These are phyloP conservation scores for Rhytidhysteron rufulum DNA, from an alignment of 2,329 filamentous ascomycete genomes.

Conservation along the genomic window DNA sequence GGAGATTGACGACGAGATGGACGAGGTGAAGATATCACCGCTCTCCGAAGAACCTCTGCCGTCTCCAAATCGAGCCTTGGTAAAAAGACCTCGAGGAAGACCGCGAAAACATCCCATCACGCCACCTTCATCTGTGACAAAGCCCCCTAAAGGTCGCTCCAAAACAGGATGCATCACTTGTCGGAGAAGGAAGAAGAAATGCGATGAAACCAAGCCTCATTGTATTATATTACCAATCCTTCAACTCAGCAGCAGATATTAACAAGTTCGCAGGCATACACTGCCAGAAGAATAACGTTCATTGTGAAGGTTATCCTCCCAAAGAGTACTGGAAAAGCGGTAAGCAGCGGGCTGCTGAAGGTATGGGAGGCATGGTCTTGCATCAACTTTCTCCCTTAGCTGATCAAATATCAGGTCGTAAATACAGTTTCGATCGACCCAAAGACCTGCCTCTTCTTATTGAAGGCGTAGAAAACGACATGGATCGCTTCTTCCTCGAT, in stretches of 20 bases:
- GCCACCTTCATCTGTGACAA: constrained; percentile 57
- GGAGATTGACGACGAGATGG: constrained; percentile 46
- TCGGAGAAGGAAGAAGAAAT: constrained; percentile 59
- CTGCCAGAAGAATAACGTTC: constrained; percentile 88
- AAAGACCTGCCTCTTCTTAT: constrained; percentile 60
- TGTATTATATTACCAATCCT: constrained; percentile 28
- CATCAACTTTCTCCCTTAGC: no score
- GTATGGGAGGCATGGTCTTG: constrained; percentile 30
- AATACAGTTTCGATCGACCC: constrained; percentile 33
- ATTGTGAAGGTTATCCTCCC: constrained; percentile 85
- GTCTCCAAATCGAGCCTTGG: constrained; percentile 33
- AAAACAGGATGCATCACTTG: constrained; percentile 59
- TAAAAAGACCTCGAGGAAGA: constrained; percentile 59
- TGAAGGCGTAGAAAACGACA: constrained; percentile 72
- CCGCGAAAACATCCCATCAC: constrained; percentile 75
- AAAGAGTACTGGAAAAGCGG: constrained; percentile 86
- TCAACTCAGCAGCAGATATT: constrained; percentile 3
- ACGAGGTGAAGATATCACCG: constrained; percentile 33
- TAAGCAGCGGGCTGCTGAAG: constrained; percentile 68
- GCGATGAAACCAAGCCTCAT: constrained; percentile 47
- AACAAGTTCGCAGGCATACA: constrained; percentile 62
- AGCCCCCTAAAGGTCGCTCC: constrained; percentile 69
- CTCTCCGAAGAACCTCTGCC: constrained; percentile 27
- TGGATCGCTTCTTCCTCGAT: constrained; percentile 76
- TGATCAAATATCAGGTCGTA: constrained; percentile 33